These are phyloP conservation scores for Suillus bovinus DNA, from an alignment of 768 basidiomycete genomes.

Conservation along the genomic window DNA sequence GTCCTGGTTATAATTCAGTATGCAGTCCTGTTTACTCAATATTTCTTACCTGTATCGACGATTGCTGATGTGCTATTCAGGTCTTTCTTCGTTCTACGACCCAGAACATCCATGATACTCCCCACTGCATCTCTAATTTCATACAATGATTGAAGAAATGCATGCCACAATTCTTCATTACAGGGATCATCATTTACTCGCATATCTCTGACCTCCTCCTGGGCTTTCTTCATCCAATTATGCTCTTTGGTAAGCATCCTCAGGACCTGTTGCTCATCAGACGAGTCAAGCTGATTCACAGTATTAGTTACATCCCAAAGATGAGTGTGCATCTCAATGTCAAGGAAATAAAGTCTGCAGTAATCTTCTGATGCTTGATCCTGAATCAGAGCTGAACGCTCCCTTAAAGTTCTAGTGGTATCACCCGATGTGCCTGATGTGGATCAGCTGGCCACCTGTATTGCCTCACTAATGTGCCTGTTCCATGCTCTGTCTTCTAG, in stretches of 20 bases:
- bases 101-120: neutral
- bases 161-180: neutral
- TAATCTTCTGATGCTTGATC: neutral
- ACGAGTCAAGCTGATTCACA: neutral
- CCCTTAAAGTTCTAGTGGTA: neutral
- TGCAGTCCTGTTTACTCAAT: neutral
- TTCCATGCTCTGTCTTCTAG: neutral
- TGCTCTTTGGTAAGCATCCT: neutral
- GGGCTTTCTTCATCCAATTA: neutral
- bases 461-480: neutral
- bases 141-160: neutral
- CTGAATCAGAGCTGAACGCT: neutral
- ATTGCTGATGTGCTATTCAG: neutral
- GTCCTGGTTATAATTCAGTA: neutral
- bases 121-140: neutral
- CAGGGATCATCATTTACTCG: neutral
- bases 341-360: neutral
- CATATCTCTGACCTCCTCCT: neutral
- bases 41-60: slow-evolving; percentile 1
- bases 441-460: neutral
- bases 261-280: neutral
- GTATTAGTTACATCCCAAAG: neutral
- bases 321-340: neutral
- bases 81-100: slow-evolving; percentile 3
- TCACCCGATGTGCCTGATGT: neutral